Conservation (phyloP, 2,329 filamentous ascomycete species). For the Scortechinia acanthostroma region DNA sequence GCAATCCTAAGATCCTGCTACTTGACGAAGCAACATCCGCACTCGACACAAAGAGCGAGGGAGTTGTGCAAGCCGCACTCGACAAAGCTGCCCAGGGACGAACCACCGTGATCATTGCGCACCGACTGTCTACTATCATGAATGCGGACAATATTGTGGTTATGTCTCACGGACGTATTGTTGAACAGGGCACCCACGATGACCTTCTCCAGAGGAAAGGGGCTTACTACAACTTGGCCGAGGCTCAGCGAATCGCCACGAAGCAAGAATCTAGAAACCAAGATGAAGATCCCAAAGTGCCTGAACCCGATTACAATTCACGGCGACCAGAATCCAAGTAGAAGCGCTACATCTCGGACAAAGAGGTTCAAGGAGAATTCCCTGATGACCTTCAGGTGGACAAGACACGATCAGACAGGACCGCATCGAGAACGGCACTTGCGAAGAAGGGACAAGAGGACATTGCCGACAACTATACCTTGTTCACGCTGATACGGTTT, state of each 20-base stretch:
- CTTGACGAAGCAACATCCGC: slow-evolving; percentile 61
- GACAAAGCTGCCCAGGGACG: slow-evolving; percentile 40
- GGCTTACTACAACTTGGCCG: slow-evolving; percentile 42
- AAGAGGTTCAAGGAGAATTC: too few species aligned
- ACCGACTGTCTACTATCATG: slow-evolving; percentile 48
- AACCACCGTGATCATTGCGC: slow-evolving; percentile 62
- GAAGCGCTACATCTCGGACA: too few species aligned
- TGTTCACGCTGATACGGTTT: neutral
- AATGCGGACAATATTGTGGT: slow-evolving; percentile 62
- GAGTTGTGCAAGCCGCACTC: slow-evolving; percentile 38
- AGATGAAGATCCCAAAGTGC: slow-evolving; percentile 37
- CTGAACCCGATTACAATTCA: too few species aligned
- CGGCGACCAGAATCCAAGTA: too few species aligned
- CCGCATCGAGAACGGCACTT: too few species aligned
- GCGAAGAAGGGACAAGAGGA: too few species aligned
- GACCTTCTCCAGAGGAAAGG: slow-evolving; percentile 38
- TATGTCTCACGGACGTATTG: slow-evolving; percentile 44
- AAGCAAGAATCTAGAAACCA: slow-evolving; percentile 38
- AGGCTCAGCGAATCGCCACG: slow-evolving; percentile 34
- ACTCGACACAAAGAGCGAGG: slow-evolving; percentile 17
- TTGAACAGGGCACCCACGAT: slow-evolving; percentile 57
- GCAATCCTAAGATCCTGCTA: slow-evolving; percentile 51
- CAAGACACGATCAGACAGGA: too few species aligned
- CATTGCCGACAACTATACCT: neutral
- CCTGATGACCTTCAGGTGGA: too few species aligned